Evolutionary conservation across 768 basidiomycete species (phyloP).

Genomic region (Suillus lakei): DNA sequence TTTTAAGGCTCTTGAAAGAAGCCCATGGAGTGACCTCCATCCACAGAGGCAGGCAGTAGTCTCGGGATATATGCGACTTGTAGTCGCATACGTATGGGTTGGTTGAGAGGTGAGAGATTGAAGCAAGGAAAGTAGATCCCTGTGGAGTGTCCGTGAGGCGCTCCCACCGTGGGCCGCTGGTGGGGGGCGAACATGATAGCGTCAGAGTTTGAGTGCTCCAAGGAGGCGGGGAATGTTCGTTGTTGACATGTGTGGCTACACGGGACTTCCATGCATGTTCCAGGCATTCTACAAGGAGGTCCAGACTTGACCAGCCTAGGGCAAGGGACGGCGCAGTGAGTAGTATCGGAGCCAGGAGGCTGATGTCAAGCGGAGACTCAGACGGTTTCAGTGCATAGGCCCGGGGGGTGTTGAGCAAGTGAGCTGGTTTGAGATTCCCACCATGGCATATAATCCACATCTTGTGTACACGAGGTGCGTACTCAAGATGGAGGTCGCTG

Average conservation of each 20-base stretch:
- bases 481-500: conserved; percentile 38
- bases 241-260: background rate
- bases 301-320: conserved; percentile 33
- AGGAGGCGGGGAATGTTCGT: conserved; percentile 31
- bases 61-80: background rate
- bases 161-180: conserved; percentile 29
- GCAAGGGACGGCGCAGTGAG: conserved; percentile 29
- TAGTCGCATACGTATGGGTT: background rate
- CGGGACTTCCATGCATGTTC: conserved; percentile 9
- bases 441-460: conserved; percentile 35
- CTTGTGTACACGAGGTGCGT: conserved; percentile 34
- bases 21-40: conserved; percentile 33
- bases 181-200: conserved; percentile 39
- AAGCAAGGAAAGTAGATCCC: conserved; percentile 39
- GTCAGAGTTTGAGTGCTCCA: conserved; percentile 28
- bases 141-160: conserved; percentile 34
- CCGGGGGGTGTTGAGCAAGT: background rate
- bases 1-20: conserved; percentile 32
- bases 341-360: conserved; percentile 14
- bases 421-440: conserved; percentile 7
- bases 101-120: conserved; percentile 36
- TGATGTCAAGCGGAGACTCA: conserved; percentile 23
- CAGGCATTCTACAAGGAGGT: conserved; percentile 42
- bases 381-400: background rate
- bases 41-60: conserved; percentile 20